phyloP scores from a whole-genome alignment of 2,329 filamentous ascomycete species.

The Fusarium bactridioides region DNA sequence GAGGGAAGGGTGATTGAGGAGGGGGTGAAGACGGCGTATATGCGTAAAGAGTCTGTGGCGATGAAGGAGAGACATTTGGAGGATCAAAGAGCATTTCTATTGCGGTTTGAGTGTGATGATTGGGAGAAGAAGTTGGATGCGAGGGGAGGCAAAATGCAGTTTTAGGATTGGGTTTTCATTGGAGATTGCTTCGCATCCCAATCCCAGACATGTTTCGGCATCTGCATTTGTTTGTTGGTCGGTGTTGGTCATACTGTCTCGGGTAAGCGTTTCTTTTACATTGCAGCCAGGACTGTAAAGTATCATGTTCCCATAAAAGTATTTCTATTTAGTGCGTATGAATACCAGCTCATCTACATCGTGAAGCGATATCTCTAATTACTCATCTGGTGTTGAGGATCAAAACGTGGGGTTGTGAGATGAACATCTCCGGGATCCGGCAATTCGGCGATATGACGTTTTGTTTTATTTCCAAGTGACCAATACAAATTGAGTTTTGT shows the following conservation, averaged over 20 bases:
- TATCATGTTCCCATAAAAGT: no score
- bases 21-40: neutral
- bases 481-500: neutral
- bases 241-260: neutral
- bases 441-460: constrained; percentile 7
- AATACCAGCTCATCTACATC: neutral
- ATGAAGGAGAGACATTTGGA: neutral
- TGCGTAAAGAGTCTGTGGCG: neutral
- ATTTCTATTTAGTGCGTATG: no score
- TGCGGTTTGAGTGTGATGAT: neutral
- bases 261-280: neutral
- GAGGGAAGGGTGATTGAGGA: neutral
- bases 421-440: constrained; percentile 3
- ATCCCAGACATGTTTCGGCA: neutral
- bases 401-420: neutral
- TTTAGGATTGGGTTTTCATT: neutral
- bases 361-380: no score
- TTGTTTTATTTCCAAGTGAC: neutral
- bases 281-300: neutral
- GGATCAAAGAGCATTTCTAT: neutral
- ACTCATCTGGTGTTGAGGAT: neutral
- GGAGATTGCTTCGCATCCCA: neutral
- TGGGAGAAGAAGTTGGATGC: fast-evolving
- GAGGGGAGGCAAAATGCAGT: neutral
- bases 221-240: neutral